phyloP scores from a whole-genome alignment of 2,329 filamentous ascomycete genomes.

The Diaporthe vaccinii region DNA sequence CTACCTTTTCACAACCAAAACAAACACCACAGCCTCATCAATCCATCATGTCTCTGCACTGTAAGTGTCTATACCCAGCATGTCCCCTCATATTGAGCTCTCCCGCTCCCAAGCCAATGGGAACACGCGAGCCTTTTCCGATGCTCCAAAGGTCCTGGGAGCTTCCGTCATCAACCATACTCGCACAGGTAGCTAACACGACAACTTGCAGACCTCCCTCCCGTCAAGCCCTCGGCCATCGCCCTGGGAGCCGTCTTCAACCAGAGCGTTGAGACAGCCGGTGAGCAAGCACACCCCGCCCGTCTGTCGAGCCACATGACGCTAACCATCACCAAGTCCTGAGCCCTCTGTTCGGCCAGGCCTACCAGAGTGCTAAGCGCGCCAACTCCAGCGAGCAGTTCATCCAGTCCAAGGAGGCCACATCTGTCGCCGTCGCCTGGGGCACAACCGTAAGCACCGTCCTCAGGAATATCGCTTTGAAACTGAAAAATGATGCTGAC shows the following conservation, averaged over 20 bases:
- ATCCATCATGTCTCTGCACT: constrained; percentile 69
- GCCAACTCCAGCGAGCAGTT: constrained; percentile 98
- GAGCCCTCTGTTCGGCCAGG: constrained; percentile 90
- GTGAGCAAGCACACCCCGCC: neutral
- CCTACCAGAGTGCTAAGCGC: constrained; percentile 91
- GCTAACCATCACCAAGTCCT: constrained; percentile 65
- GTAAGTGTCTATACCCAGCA: constrained; percentile 54
- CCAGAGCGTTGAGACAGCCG: constrained; percentile 63
- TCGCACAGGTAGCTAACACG: constrained; percentile 31
- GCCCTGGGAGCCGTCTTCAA: constrained; percentile 96
- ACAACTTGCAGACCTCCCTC: constrained; percentile 64
- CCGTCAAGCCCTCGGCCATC: constrained; percentile 98
- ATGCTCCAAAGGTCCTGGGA: neutral
- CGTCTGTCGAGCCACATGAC: neutral
- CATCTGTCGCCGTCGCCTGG: constrained; percentile 88
- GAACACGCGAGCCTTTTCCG: neutral
- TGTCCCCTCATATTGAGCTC: neutral
- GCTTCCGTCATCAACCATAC: constrained; percentile 7
- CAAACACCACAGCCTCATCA: constrained; percentile 28
- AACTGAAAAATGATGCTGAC: neutral
- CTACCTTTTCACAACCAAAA: neutral
- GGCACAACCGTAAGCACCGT: constrained; percentile 57
- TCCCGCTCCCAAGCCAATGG: neutral
- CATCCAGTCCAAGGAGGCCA: constrained; percentile 91
- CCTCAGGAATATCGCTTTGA: neutral